phyloP scores from a whole-genome alignment of 1,139 yeast species.

The Entelexis sorbosivorans region DNA sequence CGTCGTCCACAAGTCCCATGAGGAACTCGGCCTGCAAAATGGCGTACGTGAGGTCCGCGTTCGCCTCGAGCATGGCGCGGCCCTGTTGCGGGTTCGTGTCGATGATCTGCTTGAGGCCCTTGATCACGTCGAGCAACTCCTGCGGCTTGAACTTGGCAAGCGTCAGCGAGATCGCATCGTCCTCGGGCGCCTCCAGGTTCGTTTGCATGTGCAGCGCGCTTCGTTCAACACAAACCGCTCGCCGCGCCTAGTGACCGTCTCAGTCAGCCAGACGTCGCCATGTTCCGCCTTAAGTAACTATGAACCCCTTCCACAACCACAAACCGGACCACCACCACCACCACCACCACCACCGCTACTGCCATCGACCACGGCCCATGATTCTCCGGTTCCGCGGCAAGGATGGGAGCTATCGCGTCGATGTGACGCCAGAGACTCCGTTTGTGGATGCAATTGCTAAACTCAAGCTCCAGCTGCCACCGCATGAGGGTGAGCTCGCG shows the following conservation, averaged over 20 bases:
- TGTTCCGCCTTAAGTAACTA: neutral
- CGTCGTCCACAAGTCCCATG: conserved; percentile 47
- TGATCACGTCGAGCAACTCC: conserved; percentile 45
- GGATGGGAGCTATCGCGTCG: conserved; percentile 69
- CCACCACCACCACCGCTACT: neutral
- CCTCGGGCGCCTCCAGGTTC: conserved; percentile 38
- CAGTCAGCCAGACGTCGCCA: neutral
- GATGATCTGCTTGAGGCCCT: conserved; percentile 56
- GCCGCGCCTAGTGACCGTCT: neutral
- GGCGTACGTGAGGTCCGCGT: conserved; percentile 74
- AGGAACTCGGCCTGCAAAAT: conserved; percentile 64
- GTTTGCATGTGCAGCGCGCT: conserved; percentile 3
- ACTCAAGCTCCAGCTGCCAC: conserved; percentile 26
- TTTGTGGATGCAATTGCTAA: conserved; percentile 42
- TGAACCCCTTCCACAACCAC: neutral
- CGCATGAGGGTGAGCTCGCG: conserved; percentile 17
- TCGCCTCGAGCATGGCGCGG: conserved; percentile 50
- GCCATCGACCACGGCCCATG: conserved; percentile 25
- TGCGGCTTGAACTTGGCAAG: conserved; percentile 48
- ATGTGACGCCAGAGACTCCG: conserved; percentile 39
- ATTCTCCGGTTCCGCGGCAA: conserved; percentile 70
- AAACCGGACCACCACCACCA: neutral
- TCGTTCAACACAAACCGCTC: neutral
- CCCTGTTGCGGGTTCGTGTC: conserved; percentile 53
- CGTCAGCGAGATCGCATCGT: conserved; percentile 49